Conservation (phyloP, 805 yeast species). For the Candida boidinii region DNA sequence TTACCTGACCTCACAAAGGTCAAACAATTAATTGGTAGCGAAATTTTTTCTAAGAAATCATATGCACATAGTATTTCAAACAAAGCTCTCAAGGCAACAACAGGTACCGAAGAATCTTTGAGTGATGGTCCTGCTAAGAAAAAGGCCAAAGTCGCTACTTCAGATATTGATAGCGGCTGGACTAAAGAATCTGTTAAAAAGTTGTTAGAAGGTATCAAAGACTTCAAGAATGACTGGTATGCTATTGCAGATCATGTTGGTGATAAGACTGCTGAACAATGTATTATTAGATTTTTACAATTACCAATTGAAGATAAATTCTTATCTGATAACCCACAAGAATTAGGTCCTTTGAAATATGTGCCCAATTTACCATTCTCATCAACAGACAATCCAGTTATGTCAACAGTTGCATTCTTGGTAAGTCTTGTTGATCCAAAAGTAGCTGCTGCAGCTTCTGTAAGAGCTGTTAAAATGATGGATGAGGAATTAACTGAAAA, state of each 20-base stretch:
- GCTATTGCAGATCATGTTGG: constrained; percentile 61
- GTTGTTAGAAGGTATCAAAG: constrained; percentile 54
- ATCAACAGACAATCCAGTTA: constrained; percentile 84
- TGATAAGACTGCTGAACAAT: constrained; percentile 64
- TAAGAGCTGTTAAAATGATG: constrained; percentile 44
- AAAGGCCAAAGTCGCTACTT: constrained; percentile 18
- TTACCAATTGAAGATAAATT: constrained; percentile 77
- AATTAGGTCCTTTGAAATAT: constrained; percentile 68
- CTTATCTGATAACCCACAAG: constrained; percentile 35
- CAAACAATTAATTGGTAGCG: constrained; percentile 12
- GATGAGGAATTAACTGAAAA: constrained; percentile 34
- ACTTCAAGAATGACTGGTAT: constrained; percentile 71
- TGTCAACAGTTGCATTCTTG: constrained; percentile 86
- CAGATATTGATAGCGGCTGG: constrained; percentile 49
- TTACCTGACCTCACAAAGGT: constrained; percentile 23
- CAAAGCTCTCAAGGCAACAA: background rate
- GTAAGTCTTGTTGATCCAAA: constrained; percentile 80
- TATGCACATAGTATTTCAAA: background rate
- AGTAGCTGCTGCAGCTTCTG: constrained; percentile 76
- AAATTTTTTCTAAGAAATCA: background rate
- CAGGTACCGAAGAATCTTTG: background rate
- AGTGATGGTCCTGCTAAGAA: constrained; percentile 12
- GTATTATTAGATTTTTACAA: constrained; percentile 70
- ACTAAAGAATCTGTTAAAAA: constrained; percentile 49
- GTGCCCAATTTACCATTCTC: constrained; percentile 81